Conservation (phyloP, 2,329 filamentous ascomycete genomes). For the Sporothrix sp. region DNA sequence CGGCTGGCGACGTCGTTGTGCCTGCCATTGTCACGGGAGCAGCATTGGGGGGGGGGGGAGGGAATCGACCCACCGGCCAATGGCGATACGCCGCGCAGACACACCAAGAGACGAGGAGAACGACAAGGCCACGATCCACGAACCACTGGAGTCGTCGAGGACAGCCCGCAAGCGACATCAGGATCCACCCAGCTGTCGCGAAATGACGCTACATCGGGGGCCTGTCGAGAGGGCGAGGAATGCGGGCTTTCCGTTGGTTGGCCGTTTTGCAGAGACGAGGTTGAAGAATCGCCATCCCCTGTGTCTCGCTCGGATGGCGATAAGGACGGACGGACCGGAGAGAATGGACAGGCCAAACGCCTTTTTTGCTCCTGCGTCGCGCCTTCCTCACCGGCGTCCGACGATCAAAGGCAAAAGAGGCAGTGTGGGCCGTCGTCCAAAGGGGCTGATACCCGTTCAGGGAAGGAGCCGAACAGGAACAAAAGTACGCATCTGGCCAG, state of each 20-base stretch:
- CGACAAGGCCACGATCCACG: not conserved
- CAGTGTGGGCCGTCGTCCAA: not conserved
- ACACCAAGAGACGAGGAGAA: not conserved
- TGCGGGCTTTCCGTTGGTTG: not conserved
- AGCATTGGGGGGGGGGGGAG: no score
- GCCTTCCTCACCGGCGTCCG: not conserved
- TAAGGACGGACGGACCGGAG: not conserved
- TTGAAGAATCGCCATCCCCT: not conserved
- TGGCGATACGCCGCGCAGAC: constrained; percentile 15
- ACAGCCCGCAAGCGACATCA: not conserved
- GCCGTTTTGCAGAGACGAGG: not conserved
- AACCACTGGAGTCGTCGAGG: not conserved
- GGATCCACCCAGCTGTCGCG: not conserved
- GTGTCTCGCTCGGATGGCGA: no score
- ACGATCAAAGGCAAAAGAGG: not conserved
- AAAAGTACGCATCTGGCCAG: not conserved
- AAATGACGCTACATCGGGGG: not conserved
- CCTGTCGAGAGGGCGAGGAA: not conserved
- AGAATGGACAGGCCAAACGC: not conserved
- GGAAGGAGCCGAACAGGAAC: constrained; percentile 1
- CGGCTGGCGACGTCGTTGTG: not conserved
- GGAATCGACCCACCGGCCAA: constrained; percentile 10
- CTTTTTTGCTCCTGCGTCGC: not conserved
- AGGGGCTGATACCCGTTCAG: constrained; percentile 1
- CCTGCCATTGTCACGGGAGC: no score